phyloP scores from a whole-genome alignment of 1,139 yeast species.

The Hansenula lynferdii region DNA sequence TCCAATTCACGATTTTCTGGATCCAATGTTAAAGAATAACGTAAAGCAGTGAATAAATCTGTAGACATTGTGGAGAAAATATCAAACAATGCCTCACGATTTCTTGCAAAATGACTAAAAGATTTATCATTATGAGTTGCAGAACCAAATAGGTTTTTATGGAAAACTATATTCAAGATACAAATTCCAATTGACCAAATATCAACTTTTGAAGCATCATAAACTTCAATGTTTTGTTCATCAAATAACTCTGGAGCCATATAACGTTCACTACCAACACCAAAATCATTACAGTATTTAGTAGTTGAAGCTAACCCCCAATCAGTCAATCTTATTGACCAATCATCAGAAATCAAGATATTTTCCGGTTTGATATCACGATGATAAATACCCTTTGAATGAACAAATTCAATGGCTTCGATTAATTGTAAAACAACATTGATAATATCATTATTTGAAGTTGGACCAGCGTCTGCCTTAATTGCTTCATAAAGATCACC shows the following conservation, averaged over 20 bases:
- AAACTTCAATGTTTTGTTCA: slow-evolving; percentile 45
- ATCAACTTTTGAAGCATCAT: slow-evolving; percentile 86
- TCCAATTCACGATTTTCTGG: slow-evolving; percentile 77
- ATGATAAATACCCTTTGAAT: slow-evolving; percentile 68
- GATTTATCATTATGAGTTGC: slow-evolving; percentile 85
- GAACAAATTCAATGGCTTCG: slow-evolving; percentile 76
- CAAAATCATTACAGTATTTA: slow-evolving; percentile 66
- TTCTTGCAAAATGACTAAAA: slow-evolving; percentile 80
- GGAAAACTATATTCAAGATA: slow-evolving; percentile 79
- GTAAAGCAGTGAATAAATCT: slow-evolving; percentile 78
- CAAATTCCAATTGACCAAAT: slow-evolving; percentile 93
- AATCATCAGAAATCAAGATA: slow-evolving; percentile 71
- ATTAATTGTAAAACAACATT: slow-evolving; percentile 75
- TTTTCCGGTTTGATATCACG: slow-evolving; percentile 91
- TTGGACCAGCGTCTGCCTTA: slow-evolving; percentile 75
- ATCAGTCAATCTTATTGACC: slow-evolving; percentile 81
- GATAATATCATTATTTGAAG: slow-evolving; percentile 66
- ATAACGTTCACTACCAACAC: slow-evolving; percentile 90
- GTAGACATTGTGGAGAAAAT: slow-evolving; percentile 87
- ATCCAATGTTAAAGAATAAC: slow-evolving; percentile 76
- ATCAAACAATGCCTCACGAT: slow-evolving; percentile 87
- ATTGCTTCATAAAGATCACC: slow-evolving; percentile 96
- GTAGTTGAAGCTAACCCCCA: slow-evolving; percentile 88
- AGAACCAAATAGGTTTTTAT: slow-evolving; percentile 81
- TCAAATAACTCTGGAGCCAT: slow-evolving; percentile 96